Evolutionary conservation across 164 flowering plant species (phyloP), one percentile per base, ranked within the genome.

Genomic region (Dillenia turbinata): DNA sequence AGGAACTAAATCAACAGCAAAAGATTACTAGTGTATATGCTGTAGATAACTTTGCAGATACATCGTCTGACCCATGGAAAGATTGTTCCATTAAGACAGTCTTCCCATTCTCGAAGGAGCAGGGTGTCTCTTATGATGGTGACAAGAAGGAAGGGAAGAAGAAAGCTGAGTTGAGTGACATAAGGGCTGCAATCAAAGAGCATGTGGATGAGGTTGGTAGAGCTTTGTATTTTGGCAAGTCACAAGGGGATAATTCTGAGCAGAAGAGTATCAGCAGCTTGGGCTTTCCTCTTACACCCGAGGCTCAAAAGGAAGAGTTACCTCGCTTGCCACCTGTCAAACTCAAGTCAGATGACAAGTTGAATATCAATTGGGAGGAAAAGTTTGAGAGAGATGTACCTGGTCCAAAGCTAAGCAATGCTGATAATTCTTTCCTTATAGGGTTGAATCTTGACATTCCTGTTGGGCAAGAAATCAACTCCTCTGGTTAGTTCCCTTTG

Each of bases 361-460:
- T 79, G 3, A 77, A 65, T 69, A 49, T 79, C 61, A 81, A 73
- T 43, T 92, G 96, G 89, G 96, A 89, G 65, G 97, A 84, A 57
- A 88, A 87, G 71, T 81, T 69, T 63, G 94, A 89, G 58, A 83
- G 69, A 57, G 89, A 84, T 78, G 87, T 80, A 47, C 71, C 75
- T 44, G 79, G 78, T 62, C 53, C 76, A 52, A 86, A 83, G 77
- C 70, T 78, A 16, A 63, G 56, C 14, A 68, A 58, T 49, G 59
- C 71, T 49, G 97, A 92, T 43, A 88, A 70, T 64, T 8, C 81
- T 10, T 80, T 79, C 59, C 81, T 80, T 59, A 83, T 95, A 45
- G 97, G 99, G 33, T 86, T 97, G 9, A 88, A 68, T 78, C 73
- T 95, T 58, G 97, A 95, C 71, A 86, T 92, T 64, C 99, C 99